Conservation (phyloP, 345 rosid genomes). For the Luvunga scandens region DNA sequence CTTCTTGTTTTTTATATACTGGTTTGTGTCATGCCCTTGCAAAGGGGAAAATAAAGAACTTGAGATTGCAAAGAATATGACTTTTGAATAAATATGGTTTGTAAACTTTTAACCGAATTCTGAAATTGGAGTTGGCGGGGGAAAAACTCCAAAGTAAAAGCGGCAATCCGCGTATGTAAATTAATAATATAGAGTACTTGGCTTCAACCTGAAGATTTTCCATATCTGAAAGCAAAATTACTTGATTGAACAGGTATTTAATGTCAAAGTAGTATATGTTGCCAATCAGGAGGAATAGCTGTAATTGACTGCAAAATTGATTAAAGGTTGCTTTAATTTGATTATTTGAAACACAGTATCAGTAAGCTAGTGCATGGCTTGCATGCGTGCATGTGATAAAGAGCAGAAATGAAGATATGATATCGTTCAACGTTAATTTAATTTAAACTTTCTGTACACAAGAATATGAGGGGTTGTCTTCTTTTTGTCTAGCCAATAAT, state of each 20-base stretch:
- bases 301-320: neutral
- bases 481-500: neutral
- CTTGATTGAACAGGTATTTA: neutral
- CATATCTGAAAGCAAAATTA: neutral
- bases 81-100: conserved; percentile 1
- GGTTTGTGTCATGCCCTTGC: neutral
- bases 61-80: neutral
- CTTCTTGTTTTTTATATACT: neutral
- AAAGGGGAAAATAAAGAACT: neutral
- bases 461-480: neutral
- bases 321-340: conserved; percentile 2
- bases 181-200: neutral
- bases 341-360: neutral
- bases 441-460: neutral
- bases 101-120: neutral
- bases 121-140: neutral
- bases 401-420: too few relatives aligned
- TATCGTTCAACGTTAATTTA: too few relatives aligned
- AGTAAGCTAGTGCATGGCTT: neutral
- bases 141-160: conserved; percentile 3
- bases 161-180: neutral
- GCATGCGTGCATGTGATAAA: conserved; percentile 2
- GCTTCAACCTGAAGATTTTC: conserved; percentile 14
- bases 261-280: neutral
- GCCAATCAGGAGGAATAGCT: neutral